These are phyloP conservation scores for Primulina eburnea DNA, from an alignment of 257 asterid genomes.

Conservation along the genomic window DNA sequence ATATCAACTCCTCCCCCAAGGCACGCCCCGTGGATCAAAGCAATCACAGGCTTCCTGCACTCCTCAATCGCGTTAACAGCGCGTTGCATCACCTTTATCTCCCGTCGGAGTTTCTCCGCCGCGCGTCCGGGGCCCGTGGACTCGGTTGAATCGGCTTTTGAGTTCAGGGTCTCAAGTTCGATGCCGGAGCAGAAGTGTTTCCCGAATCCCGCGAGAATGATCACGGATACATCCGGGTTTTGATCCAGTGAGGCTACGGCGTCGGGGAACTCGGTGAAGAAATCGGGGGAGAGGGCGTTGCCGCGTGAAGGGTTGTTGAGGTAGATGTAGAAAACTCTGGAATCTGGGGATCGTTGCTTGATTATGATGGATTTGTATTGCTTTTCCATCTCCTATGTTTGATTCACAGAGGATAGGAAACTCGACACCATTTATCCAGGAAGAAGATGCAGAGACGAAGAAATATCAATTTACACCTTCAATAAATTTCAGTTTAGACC, in stretches of 20 bases:
- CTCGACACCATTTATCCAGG: too few species aligned
- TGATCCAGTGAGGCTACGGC: slow-evolving; percentile 65
- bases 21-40: slow-evolving; percentile 80
- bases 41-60: slow-evolving; percentile 87
- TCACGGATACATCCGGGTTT: slow-evolving; percentile 56
- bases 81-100: slow-evolving; percentile 56
- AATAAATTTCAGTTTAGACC: too few species aligned
- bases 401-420: too few species aligned
- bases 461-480: too few species aligned
- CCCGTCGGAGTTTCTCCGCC: slow-evolving; percentile 59
- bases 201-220: slow-evolving; percentile 68
- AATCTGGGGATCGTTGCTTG: slow-evolving; percentile 40
- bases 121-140: slow-evolving; percentile 48
- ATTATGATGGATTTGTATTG: slow-evolving; percentile 45
- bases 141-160: background rate
- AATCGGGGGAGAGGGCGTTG: slow-evolving; percentile 69
- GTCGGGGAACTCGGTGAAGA: slow-evolving; percentile 78
- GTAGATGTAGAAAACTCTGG: slow-evolving; percentile 44
- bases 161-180: slow-evolving; percentile 45
- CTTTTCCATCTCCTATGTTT: slow-evolving; percentile 30
- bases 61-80: slow-evolving; percentile 72
- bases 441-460: too few species aligned
- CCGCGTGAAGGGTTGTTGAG: slow-evolving; percentile 55
- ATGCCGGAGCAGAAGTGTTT: slow-evolving; percentile 82
- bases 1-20: slow-evolving; percentile 81